Evolutionary conservation across 352 stramenopile genomes (phyloP), one percentile per base, ranked within the genome.

Genomic region (Globisporangium nodosum): DNA sequence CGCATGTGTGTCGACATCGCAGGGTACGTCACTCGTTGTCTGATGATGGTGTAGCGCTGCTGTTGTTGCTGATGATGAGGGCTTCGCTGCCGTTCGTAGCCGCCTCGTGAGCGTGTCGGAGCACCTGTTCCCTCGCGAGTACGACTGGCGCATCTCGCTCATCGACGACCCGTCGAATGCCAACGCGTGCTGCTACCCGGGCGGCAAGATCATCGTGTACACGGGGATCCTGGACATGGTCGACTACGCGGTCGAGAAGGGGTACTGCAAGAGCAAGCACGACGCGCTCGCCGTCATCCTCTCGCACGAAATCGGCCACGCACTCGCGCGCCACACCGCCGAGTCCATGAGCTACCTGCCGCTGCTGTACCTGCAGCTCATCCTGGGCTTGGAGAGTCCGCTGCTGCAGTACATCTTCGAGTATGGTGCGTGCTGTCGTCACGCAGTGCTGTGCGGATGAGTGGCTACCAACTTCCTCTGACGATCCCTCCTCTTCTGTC

Each of bases 161-260:
- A 62, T 89, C 31, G 74, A 89, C 56, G 69, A 74, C 11, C 70
- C 74, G 24, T 64, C 56, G 53, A 71, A 68, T 8, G 69, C 70
- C 9, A 89, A 89, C 53, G 76, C 79, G 5, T 85, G 72, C 58
- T 89, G 79, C 58, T 80, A 71, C 43, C 76, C 77, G 5, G 76
- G 78, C 4, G 76, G 78, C 30, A 89, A 85, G 59, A 89, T 89
- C 65, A 71, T 89, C 61, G 65, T 89, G 24, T 74, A 87, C 58
- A 81, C 76, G 35, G 78, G 78, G 3, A 78, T 89, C n/a, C 64
- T 89, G 31, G 70, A 87, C 63, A 54, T 86, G 57, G 83, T 89
- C 50, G 78, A 89, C 54, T 70, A 69, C 50, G 76, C 74, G 2
- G 76, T 87, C 16, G 72, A 80, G 35, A 74, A 82, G 35, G 74